Conservation (phyloP, 2,329 filamentous ascomycete species). For the Botryosphaeria dothidea region DNA sequence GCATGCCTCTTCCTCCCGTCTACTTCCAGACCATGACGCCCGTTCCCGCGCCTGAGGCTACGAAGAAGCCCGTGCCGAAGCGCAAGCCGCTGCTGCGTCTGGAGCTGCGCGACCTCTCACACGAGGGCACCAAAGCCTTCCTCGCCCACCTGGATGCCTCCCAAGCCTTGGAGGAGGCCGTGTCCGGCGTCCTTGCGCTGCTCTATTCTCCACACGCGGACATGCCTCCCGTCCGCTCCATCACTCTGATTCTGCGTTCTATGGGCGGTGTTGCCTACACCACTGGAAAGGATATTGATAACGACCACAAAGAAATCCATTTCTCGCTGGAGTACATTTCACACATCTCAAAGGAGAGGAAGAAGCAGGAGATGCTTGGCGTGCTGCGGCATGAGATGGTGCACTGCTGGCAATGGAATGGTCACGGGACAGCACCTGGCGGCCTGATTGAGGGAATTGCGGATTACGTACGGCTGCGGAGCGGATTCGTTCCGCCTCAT, state of each 20-base stretch:
- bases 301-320: constrained; percentile 91
- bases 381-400: constrained; percentile 92
- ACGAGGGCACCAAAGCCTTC: constrained; percentile 65
- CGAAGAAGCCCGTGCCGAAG: constrained; percentile 24
- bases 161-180: constrained; percentile 61
- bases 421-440: constrained; percentile 54
- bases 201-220: constrained; percentile 60
- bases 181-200: constrained; percentile 67
- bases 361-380: constrained; percentile 69
- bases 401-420: constrained; percentile 88
- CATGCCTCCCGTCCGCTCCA: constrained; percentile 71
- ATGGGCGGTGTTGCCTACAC: constrained; percentile 91
- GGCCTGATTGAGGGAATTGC: constrained; percentile 90
- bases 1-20: constrained; percentile 20
- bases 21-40: constrained; percentile 30
- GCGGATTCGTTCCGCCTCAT: constrained; percentile 74
- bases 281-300: constrained; percentile 73
- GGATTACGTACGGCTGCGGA: constrained; percentile 84
- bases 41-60: constrained; percentile 19
- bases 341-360: constrained; percentile 34
- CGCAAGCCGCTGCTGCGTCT: constrained; percentile 49
- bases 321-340: constrained; percentile 76
- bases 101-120: constrained; percentile 51
- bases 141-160: constrained; percentile 65
- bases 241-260: constrained; percentile 77